Conservation (phyloP, 2,329 filamentous ascomycete species). For the Emergomyces pasteurianus region DNA sequence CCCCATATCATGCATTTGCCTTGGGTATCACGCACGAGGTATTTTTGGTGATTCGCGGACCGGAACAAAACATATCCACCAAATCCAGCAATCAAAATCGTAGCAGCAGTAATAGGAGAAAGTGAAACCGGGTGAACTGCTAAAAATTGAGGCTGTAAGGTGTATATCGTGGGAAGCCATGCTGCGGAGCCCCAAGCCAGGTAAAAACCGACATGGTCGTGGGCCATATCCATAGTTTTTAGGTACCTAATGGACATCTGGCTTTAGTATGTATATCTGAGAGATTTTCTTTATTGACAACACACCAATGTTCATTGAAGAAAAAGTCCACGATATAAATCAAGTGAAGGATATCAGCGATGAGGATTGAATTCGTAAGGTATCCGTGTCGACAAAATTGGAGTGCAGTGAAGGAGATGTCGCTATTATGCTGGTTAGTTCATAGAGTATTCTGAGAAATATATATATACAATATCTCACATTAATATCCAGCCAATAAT, state of each 20-base stretch:
- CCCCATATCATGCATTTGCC: conserved; percentile 36
- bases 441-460: neutral
- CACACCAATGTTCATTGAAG: conserved; percentile 36
- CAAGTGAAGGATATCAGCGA: conserved; percentile 34
- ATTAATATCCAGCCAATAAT: conserved; percentile 39
- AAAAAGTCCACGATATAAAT: conserved; percentile 41
- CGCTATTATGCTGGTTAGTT: conserved; percentile 13
- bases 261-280: neutral
- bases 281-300: neutral
- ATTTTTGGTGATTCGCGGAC: conserved; percentile 36
- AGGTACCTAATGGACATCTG: conserved; percentile 23
- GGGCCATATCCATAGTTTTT: conserved; percentile 32
- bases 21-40: conserved; percentile 28
- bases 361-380: conserved; percentile 32
- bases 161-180: conserved; percentile 37
- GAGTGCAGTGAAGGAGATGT: conserved; percentile 28
- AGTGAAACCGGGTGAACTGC: conserved; percentile 30
- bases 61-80: conserved; percentile 36
- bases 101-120: conserved; percentile 14
- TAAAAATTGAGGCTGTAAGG: conserved; percentile 38
- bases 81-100: conserved; percentile 21
- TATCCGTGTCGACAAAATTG: conserved; percentile 33
- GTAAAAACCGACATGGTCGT: conserved; percentile 35
- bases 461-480: conserved; percentile 15
- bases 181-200: conserved; percentile 36